Conservation (phyloP, 2,329 filamentous ascomycete genomes). For the Coniochaeta sp. region DNA sequence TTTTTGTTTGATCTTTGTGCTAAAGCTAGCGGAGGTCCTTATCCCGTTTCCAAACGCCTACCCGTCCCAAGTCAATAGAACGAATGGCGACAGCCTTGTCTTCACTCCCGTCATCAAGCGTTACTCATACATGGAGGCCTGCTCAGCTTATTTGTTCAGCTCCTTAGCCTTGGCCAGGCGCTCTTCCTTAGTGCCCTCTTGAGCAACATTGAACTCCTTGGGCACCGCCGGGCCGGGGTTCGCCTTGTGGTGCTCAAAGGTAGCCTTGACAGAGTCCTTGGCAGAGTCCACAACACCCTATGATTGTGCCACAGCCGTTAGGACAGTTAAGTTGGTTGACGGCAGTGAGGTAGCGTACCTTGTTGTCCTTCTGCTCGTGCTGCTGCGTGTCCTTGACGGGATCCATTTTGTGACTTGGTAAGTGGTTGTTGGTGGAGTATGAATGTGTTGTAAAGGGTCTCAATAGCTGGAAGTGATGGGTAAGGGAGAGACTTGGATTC, state of each 20-base stretch:
- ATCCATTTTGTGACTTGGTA: conserved; percentile 13
- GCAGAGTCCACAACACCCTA: background rate
- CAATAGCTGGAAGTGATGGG: background rate
- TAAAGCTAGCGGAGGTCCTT: no score
- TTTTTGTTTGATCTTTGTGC: no score
- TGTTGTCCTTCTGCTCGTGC: conserved; percentile 14
- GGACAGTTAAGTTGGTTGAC: background rate
- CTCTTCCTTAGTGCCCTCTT: conserved; percentile 62
- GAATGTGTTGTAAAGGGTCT: background rate
- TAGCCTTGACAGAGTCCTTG: conserved; percentile 28
- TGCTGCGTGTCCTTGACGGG: conserved; percentile 18
- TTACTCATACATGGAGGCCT: background rate
- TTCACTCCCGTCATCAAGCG: background rate
- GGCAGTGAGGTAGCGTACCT: background rate
- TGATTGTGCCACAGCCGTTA: background rate
- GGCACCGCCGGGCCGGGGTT: conserved; percentile 51
- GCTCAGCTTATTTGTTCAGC: conserved; percentile 47
- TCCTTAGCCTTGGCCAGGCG: conserved; percentile 56
- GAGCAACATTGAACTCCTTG: conserved; percentile 40
- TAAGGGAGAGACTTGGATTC: background rate
- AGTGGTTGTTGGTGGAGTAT: background rate
- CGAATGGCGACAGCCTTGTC: background rate
- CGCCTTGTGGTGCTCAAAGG: conserved; percentile 44
- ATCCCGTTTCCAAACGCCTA: background rate
- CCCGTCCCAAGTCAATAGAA: background rate